Conservation (phyloP, 352 stramenopile genomes). For the Pythium brassicae region DNA sequence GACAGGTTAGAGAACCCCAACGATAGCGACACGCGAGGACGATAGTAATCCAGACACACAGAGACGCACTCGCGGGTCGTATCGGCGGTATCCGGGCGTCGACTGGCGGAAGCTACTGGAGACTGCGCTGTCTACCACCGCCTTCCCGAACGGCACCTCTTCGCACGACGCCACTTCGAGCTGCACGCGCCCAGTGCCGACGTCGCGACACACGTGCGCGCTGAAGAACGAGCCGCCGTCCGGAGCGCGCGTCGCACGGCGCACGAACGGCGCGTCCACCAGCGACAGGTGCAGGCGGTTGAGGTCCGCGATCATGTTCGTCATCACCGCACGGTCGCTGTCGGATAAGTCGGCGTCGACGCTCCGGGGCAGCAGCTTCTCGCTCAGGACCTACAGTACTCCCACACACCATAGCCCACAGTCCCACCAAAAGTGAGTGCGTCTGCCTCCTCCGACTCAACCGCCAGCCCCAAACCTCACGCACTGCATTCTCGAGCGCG, state of each 20-base stretch:
- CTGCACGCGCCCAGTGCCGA: neutral
- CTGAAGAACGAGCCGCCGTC: neutral
- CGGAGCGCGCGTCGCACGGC: neutral
- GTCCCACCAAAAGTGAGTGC: too few species aligned
- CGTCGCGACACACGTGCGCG: neutral
- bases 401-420: too few species aligned
- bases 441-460: too few species aligned
- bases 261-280: neutral
- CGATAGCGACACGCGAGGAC: too few species aligned
- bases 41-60: too few species aligned
- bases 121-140: neutral
- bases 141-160: neutral
- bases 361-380: neutral
- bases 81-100: neutral
- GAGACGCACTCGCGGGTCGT: neutral
- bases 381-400: neutral
- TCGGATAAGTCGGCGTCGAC: slow-evolving; percentile 5
- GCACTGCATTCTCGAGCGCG: neutral
- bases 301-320: neutral
- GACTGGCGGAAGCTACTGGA: neutral
- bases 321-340: neutral
- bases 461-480: neutral
- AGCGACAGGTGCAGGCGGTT: neutral
- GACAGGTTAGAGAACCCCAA: neutral
- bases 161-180: neutral